Evolutionary conservation across 192 early-diverging fungal species (phyloP), one percentile per base, ranked within the genome.

Genomic region (Umbelopsis sp.): DNA sequence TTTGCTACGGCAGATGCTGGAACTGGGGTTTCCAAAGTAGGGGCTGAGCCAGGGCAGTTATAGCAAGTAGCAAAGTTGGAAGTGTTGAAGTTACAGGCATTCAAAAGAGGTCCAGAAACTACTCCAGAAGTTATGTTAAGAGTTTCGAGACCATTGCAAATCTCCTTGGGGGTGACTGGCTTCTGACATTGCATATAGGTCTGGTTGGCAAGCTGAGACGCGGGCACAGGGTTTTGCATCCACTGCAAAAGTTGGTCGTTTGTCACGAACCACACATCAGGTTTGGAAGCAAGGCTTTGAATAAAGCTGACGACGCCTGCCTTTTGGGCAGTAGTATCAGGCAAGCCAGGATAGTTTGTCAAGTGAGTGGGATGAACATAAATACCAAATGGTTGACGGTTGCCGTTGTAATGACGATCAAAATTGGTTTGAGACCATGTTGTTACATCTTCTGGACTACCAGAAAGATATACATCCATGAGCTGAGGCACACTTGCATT

Each of bases 191-290:
- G 75, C 87, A 92, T 91, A 78, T 91, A 90, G 11, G 83, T 70
- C 64, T 91, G 89, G 15, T 55, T 66, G 21, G 79, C 85, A n/a
- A 92, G 70, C 61, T 92, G 77, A 49, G 75, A 76, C n/a, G 82
- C 87, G 1, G 90, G 89, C 8, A 92, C 91, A 33, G 91, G 91
- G 78, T 92, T 91, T 80, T 91, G 73, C 88, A 92, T 91, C 84
- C 90, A 92, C 70, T 87, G 73, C 22, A 92, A 74, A 37, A 92
- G 49, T 69, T 92, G 91, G 37, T 84, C 79, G 66, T 82, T 83
- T 64, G 89, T 91, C 18, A 92, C 86, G 77, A 91, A 89, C 88
- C 89, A 92, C 22, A 88, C 87, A 78, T 92, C 86, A 15, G 83
- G 80, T 47, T 87, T 76, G 23, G 75, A 58, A 27, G 80, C 71